Base-by-base conservation (phyloP, 768 basidiomycete species). In the Leccinum barrowsii region DNA sequence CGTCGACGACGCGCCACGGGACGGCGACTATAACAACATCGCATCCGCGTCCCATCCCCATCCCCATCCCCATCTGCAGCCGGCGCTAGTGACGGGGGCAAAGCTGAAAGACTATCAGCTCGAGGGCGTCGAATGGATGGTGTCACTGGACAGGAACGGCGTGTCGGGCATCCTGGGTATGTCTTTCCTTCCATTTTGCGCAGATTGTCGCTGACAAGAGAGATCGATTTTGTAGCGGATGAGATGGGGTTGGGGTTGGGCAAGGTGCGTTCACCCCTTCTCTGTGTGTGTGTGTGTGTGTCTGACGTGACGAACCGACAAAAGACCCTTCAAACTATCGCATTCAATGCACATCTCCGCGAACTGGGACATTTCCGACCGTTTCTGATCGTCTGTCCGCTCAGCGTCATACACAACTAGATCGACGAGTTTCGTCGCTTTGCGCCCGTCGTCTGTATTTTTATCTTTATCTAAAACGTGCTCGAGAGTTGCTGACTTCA, bases 191-290 rank as follows among this genome's bases (percentile, higher is more conserved):
- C 49, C 70, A 62, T 7, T 34, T 74, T 11, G 1, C 1, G 11
- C 48, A 65, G 47, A 49, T 4, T 65, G 42, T 69, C 2, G 12
- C 40, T 52, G 19, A 59, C 19, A 12, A 42, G 40, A n/a, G 8
- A n/a, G n/a, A n/a, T 40, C 5, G 21, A 19, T 30, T 52, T 15
- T 8, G 35, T 73, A 86, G 94, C 94, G 28, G 94, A 97, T 65
- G 94, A 97, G 70, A 97, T n/a, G n/a, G n/a, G n/a, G n/a, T n/a
- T 97, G 94, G 94, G 94, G 19, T 76, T 96, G 1, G 94, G 94
- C 52, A 93, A 90, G 80, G 88, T 86, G 60, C 12, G 49, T 53
- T 32, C 10, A 1, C 1, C 4, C 7, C 5, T 15, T n/a, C 50
- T n/a, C 7, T 34, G 11, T 48, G 0, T 15, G 3, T 10, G 37